A percentile compares a stretch with the other conserved stretches of the same genome.
phyloP scores from a whole-genome alignment of 2,329 filamentous ascomycete species.

The Alternaria incomplexa region DNA sequence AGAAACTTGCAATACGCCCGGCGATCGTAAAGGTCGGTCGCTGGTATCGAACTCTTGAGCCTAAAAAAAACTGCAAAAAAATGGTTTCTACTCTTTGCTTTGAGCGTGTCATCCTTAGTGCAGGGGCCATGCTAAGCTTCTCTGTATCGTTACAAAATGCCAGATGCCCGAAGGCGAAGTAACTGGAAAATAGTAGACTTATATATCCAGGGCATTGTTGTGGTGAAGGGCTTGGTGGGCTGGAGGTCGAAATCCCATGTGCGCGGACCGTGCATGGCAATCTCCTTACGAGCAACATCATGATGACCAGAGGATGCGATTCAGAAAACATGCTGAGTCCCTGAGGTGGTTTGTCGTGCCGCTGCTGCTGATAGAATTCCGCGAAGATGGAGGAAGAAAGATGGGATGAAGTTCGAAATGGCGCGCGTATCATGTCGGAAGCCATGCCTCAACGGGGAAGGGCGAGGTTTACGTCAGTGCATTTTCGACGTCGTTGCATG shows the following conservation, averaged over 20 bases:
- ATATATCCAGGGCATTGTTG: background rate
- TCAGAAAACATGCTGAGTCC: background rate
- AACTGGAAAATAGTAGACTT: background rate
- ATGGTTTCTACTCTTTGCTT: background rate
- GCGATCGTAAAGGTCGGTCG: background rate
- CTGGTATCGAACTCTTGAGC: background rate
- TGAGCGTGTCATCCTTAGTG: slow-evolving; percentile 83
- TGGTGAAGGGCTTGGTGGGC: background rate
- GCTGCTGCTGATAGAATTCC: background rate
- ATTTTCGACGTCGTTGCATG: background rate
- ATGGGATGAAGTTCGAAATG: slow-evolving; percentile 1
- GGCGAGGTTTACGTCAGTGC: background rate
- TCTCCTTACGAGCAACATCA: background rate
- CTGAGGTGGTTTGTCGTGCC: background rate
- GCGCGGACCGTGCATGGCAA: background rate
- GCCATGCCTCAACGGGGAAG: slow-evolving; percentile 7
- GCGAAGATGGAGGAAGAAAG: background rate
- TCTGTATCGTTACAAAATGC: slow-evolving; percentile 12
- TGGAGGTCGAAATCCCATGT: background rate
- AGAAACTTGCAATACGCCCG: background rate
- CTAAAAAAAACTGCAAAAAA: background rate
- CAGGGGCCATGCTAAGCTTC: slow-evolving; percentile 60
- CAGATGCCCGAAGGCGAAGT: background rate
- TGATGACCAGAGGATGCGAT: background rate
- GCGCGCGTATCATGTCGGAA: background rate